Conservation (phyloP, 495 filamentous ascomycete species). For the Emericellopsis terricola region DNA sequence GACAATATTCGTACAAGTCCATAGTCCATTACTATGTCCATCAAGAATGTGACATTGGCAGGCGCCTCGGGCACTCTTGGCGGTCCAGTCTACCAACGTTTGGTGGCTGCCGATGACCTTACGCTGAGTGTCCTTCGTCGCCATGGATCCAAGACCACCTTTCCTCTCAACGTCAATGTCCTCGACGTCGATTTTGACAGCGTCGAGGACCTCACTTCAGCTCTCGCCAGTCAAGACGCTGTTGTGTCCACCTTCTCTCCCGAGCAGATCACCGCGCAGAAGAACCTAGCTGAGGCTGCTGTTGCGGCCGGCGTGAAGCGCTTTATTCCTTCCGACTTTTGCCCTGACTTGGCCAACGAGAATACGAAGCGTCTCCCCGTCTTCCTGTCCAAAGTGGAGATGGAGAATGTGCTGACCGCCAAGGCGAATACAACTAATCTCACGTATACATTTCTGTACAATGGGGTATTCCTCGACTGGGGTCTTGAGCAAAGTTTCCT, state of each 20-base stretch:
- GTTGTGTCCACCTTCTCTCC: slow-evolving; percentile 18
- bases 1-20: too few species aligned
- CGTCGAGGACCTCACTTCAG: slow-evolving; percentile 21
- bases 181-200: slow-evolving; percentile 28
- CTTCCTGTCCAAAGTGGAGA: slow-evolving; percentile 23
- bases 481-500: slow-evolving; percentile 4
- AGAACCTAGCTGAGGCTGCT: slow-evolving; percentile 28
- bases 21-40: too few species aligned
- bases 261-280: slow-evolving; percentile 13
- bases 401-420: slow-evolving; percentile 22
- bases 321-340: slow-evolving; percentile 38
- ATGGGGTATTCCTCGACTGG: slow-evolving; percentile 21
- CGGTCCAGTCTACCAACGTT: too few species aligned
- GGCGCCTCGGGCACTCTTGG: too few species aligned
- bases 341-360: slow-evolving; percentile 21
- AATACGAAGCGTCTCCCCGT: slow-evolving; percentile 18
- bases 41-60: too few species aligned
- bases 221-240: slow-evolving; percentile 27
- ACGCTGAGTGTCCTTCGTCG: slow-evolving; percentile 49
- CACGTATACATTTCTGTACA: slow-evolving; percentile 26
- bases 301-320: slow-evolving; percentile 28
- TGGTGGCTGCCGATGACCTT: too few species aligned
- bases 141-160: slow-evolving; percentile 10
- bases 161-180: slow-evolving; percentile 19
- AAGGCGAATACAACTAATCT: slow-evolving; percentile 16